These are phyloP conservation scores for Malassezia japonica DNA, from an alignment of 1,284 basidiomycete genomes.

Conservation along the genomic window DNA sequence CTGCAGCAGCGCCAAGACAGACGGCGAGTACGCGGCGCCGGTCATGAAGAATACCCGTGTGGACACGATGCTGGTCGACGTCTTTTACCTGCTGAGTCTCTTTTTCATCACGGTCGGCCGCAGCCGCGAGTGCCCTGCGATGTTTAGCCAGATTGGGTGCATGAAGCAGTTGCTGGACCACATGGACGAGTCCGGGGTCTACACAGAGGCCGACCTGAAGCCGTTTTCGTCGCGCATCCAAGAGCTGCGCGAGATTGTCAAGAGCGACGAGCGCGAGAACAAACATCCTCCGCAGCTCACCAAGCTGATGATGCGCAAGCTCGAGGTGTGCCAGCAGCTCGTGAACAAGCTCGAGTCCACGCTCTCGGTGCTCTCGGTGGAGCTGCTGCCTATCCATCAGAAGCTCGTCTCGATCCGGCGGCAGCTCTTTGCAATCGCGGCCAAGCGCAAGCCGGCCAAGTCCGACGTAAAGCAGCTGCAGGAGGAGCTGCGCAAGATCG, in stretches of 20 bases:
- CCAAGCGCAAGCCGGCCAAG: conserved; percentile 72
- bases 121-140: conserved; percentile 42
- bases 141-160: conserved; percentile 43
- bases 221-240: conserved; percentile 38
- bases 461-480: conserved; percentile 78
- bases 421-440: conserved; percentile 76
- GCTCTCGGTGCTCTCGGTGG: conserved; percentile 46
- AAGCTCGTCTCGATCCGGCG: conserved; percentile 77
- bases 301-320: conserved; percentile 77
- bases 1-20: neutral
- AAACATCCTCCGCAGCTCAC: conserved; percentile 79
- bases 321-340: conserved; percentile 65
- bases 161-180: conserved; percentile 49
- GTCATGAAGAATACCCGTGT: conserved; percentile 37
- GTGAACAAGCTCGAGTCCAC: conserved; percentile 37
- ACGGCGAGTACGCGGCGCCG: conserved; percentile 16
- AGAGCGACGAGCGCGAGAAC: conserved; percentile 54
- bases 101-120: conserved; percentile 48
- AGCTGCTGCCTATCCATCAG: conserved; percentile 51
- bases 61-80: conserved; percentile 47
- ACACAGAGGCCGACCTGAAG: conserved; percentile 44
- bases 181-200: conserved; percentile 43
- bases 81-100: conserved; percentile 45
- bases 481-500: conserved; percentile 90
- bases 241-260: conserved; percentile 43